Base-by-base conservation (phyloP, 2,329 filamentous ascomycete species). In the Curvularia verruculosa region DNA sequence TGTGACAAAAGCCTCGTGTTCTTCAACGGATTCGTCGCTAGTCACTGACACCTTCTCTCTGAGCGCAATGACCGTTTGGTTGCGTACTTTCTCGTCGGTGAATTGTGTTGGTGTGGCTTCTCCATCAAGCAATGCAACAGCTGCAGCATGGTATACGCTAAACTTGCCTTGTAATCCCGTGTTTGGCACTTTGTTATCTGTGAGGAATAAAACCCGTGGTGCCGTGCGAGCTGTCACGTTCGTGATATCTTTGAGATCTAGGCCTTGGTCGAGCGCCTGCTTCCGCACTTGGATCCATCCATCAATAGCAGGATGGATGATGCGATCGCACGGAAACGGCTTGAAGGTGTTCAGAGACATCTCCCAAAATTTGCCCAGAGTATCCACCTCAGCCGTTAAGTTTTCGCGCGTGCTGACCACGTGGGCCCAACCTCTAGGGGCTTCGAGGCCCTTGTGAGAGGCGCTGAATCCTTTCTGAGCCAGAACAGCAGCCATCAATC, bases 271-370 rank as follows among this genome's bases (percentile, higher is more conserved):
- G 12, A 66, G 46, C 39, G 79, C 67, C 48, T 82, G 70, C 1
- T 72, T 64, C 61, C 80, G 77, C 13, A 84, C 62, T 61, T 82
- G 80, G 13, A 80, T 79, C 58, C 79, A 81, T 2, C 72, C 82
- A 65, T 85, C 83, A 54, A 85, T 85, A 3, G 80, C 75, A 1
- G 83, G 82, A 66, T 85, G 83, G 59, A 84, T 82, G 0, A 85
- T 82, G 57, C 85, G 84, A 1, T 83, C 83, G 66, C 83, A 85
- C 0, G 83, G 83, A 58, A 82, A 85, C 0, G 83, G 83, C 65
- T 85, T 85, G 72, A 85, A 85, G 1, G 81, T 79, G 59, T 85
- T 85, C 60, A 78, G 78, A 63, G 79, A 74, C 8, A 82, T 80
- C 72, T 85, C 82, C 83, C 83, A 85, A n/a, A 61, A 65, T 34